phyloP scores from a whole-genome alignment of 345 rosid species.

The Firmiana major region DNA sequence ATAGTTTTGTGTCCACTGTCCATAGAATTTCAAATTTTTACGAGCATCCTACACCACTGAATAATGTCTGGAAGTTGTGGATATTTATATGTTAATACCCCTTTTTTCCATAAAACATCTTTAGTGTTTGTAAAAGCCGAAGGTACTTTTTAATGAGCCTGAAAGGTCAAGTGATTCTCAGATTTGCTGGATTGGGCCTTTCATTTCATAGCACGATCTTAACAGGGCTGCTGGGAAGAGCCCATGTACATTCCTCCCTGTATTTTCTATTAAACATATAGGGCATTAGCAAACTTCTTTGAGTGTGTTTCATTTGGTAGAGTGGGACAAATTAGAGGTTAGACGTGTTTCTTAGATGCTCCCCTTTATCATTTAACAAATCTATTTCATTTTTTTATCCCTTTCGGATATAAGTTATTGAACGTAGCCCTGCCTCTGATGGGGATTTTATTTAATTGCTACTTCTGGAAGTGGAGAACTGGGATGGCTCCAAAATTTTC shows the following conservation, averaged over 20 bases:
- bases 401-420: neutral
- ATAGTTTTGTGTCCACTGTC: neutral
- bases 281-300: neutral
- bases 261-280: neutral
- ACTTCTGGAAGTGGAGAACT: neutral
- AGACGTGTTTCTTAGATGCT: neutral
- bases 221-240: neutral
- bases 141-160: neutral
- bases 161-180: neutral
- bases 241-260: neutral
- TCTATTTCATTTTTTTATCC: neutral
- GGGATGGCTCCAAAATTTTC: neutral
- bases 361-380: neutral
- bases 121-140: neutral
- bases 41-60: neutral
- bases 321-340: neutral
- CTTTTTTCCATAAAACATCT: neutral
- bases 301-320: neutral
- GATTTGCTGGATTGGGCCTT: neutral
- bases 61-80: neutral
- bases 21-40: neutral
- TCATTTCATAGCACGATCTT: neutral
- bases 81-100: neutral
- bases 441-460: neutral
- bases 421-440: neutral